Evolutionary conservation across 1,139 yeast genomes (phyloP), one percentile per base, ranked within the genome.

Genomic region (Debaryomyces nepalensis): DNA sequence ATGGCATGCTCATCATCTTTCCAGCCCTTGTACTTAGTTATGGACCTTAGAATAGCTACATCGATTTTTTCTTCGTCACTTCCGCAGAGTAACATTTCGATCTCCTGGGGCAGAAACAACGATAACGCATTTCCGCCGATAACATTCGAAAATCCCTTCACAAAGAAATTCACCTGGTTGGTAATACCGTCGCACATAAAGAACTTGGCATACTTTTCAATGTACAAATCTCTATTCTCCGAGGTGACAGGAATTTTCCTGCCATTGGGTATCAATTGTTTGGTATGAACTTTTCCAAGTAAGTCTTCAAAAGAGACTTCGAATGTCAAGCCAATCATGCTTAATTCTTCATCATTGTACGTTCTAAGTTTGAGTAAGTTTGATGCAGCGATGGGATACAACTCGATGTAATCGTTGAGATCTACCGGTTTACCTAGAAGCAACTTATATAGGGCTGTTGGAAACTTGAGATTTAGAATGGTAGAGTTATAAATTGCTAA

Each of bases 401-500:
- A 58, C 45, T 81, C 79, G 33, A 66, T 60, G 49, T 82, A 86
- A 60, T 93, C 98, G 2, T 76, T 77, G 41, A 87, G 63, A 0
- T 72, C 73, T 22, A 82, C 66, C 1, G 76, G 76, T 41, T 76
- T 71, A 3, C 79, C 81, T 47, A 89, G 68, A 34, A 93, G 66
- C 47, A 87, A 76, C 63, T 88, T 91, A 64, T 86, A 93, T 37
- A 90, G 63, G 0, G 87, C 87, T 30, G 71, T 67, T 0, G 98
- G 97, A 47, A 93, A 81, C 39, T 77, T 77, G 41, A 90, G 68
- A 57, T 90, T 96, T 38, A 93, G 67, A 37, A 91, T 89, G 1
- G 93, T 86, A 0, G 96, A 87, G 61, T 93, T 93, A 61, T 88
- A 90, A 33, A 93, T 82, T 0, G 98, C 97, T 54, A 93, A 73